Conservation (phyloP, 768 basidiomycete genomes). For the Naganishia onofrii region DNA sequence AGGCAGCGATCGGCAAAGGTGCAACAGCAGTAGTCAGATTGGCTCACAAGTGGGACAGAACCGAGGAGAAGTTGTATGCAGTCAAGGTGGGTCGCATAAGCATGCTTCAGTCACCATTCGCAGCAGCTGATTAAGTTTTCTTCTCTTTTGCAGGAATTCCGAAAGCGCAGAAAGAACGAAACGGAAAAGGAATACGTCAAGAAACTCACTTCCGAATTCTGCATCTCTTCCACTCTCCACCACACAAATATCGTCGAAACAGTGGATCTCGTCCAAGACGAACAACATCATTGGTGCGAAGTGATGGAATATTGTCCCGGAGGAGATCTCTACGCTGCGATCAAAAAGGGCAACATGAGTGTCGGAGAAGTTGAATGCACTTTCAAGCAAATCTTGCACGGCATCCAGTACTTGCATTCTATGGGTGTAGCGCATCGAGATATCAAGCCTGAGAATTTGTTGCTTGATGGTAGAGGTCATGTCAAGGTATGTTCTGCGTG, state of each 20-base stretch:
- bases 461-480: conserved; percentile 87
- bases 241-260: conserved; percentile 96
- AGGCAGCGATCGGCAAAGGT: conserved; percentile 93
- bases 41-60: conserved; percentile 97
- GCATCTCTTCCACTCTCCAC: conserved; percentile 92
- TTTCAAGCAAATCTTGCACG: conserved; percentile 91
- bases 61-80: conserved; percentile 93
- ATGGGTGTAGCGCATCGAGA: conserved; percentile 98
- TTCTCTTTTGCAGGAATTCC: conserved; percentile 71
- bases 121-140: conserved; percentile 13
- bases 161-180: conserved; percentile 95
- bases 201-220: conserved; percentile 98
- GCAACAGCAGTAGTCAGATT: conserved; percentile 96
- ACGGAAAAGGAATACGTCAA: conserved; percentile 99
- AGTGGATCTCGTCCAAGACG: conserved; percentile 98
- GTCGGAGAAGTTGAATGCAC: conserved; percentile 92
- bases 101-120: not conserved
- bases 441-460: conserved; percentile 95
- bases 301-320: conserved; percentile 99
- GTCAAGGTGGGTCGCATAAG: conserved; percentile 71
- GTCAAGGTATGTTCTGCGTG: conserved; percentile 74
- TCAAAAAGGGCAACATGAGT: conserved; percentile 93
- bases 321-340: conserved; percentile 95
- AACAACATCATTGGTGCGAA: conserved; percentile 94
- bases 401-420: conserved; percentile 84